A percentile compares a stretch with the other conserved stretches of the same genome.
These are phyloP conservation scores for Ophiostoma ips DNA, from an alignment of 2,329 filamentous ascomycete species.

Conservation along the genomic window DNA sequence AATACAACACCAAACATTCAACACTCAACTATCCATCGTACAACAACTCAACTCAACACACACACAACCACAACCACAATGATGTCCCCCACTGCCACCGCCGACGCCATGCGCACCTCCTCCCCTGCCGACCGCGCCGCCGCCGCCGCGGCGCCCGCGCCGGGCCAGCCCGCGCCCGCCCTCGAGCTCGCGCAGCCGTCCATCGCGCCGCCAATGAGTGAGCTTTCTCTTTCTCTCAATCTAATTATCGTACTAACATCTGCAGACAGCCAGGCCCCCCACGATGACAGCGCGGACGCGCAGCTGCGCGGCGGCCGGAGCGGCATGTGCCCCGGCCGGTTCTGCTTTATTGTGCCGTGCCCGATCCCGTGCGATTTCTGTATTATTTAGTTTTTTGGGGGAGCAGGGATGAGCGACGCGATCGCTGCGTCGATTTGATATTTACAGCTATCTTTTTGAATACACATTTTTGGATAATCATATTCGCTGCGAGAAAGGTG, in stretches of 20 bases:
- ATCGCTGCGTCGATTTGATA: too few relatives aligned
- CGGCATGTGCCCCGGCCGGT: slow-evolving; percentile 22
- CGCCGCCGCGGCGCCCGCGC: neutral
- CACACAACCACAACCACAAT: neutral
- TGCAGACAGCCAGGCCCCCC: neutral
- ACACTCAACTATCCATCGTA: too few relatives aligned
- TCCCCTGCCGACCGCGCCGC: neutral
- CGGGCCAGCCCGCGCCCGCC: neutral
- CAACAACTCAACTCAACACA: too few relatives aligned
- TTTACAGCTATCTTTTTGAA: too few relatives aligned
- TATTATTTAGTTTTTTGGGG: slow-evolving; percentile 18
- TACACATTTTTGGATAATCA: too few relatives aligned
- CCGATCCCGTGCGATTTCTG: slow-evolving; percentile 26
- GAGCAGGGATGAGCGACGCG: too few relatives aligned
- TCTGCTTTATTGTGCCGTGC: slow-evolving; percentile 27
- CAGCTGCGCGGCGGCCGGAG: slow-evolving; percentile 12
- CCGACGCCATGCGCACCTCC: neutral
- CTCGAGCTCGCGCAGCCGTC: slow-evolving; percentile 2
- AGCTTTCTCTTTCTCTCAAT: too few relatives aligned
- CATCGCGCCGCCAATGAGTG: slow-evolving; percentile 4
- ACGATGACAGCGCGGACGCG: neutral
- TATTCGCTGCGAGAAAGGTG: too few relatives aligned
- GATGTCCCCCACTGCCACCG: neutral
- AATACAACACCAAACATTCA: too few relatives aligned
- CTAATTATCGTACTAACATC: neutral